Conservation (phyloP, 306 rosid species). For the Cercis canadensis region DNA sequence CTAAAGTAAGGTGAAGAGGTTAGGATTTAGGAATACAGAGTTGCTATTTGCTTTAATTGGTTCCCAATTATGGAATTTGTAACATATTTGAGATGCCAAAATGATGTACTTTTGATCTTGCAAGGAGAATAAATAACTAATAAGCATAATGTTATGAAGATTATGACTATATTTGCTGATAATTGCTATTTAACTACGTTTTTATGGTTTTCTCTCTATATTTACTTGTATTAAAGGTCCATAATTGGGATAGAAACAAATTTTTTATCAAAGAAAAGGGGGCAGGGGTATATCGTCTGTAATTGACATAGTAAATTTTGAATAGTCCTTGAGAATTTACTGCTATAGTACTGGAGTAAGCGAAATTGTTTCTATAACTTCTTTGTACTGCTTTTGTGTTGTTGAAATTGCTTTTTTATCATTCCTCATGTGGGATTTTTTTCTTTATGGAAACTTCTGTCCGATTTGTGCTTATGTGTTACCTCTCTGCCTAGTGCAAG, state of each 20-base stretch:
- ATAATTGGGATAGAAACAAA: conserved; percentile 5
- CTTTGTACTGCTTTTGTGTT: neutral
- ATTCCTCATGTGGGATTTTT: conserved; percentile 1
- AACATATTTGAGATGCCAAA: neutral
- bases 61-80: conserved; percentile 5
- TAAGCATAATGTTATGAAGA: conserved; percentile 1
- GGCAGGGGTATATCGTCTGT: no score
- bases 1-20: conserved; percentile 1
- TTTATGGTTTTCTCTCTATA: conserved; percentile 6
- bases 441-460: conserved; percentile 7
- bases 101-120: neutral
- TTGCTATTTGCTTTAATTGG: conserved; percentile 3
- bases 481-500: conserved; percentile 34
- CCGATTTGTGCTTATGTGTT: conserved; percentile 24
- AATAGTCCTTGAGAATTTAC: conserved; percentile 3
- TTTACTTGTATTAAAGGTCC: neutral
- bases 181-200: conserved; percentile 5
- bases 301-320: neutral
- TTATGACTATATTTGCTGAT: conserved; percentile 2
- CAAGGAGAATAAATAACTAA: conserved; percentile 15
- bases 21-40: conserved; percentile 5
- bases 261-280: no score
- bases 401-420: conserved; percentile 24
- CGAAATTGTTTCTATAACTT: conserved; percentile 13
- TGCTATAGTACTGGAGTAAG: conserved; percentile 8